Evolutionary conservation across 768 basidiomycete genomes (phyloP).

Genomic region (Coprinopsis sp.): DNA sequence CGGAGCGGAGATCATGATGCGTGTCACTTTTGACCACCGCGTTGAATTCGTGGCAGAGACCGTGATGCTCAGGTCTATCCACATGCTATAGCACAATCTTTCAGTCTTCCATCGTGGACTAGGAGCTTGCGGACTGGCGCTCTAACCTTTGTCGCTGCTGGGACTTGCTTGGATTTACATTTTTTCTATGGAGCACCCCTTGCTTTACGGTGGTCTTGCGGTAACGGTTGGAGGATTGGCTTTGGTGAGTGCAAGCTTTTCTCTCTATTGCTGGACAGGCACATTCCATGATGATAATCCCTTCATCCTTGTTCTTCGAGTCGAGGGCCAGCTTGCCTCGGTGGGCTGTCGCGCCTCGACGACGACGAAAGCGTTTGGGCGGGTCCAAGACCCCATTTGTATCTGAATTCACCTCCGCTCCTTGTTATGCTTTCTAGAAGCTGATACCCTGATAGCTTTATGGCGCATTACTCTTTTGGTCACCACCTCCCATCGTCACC

Average conservation of each 20-base stretch:
- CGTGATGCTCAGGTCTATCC: too few relatives aligned
- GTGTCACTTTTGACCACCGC: too few relatives aligned
- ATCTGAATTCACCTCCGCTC: conserved; percentile 21
- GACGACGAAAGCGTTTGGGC: conserved; percentile 61
- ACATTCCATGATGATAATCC: conserved; percentile 52
- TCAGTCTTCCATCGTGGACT: background rate
- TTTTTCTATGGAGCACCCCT: conserved; percentile 11
- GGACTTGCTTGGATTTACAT: too few relatives aligned
- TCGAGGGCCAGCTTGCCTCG: conserved; percentile 45
- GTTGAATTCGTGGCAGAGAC: too few relatives aligned
- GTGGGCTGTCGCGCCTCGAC: conserved; percentile 47
- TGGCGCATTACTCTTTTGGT: conserved; percentile 64
- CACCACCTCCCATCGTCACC: conserved; percentile 62
- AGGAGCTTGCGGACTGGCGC: background rate
- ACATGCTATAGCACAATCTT: too few relatives aligned
- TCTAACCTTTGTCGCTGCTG: too few relatives aligned
- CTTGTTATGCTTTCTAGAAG: background rate
- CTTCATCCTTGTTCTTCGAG: conserved; percentile 97
- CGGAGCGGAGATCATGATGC: too few relatives aligned
- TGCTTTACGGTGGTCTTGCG: conserved; percentile 34
- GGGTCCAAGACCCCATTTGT: conserved; percentile 37
- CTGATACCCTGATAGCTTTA: conserved; percentile 49
- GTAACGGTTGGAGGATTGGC: conserved; percentile 27
- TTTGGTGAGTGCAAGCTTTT: conserved; percentile 31
- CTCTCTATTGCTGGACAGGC: background rate